phyloP scores from a whole-genome alignment of 2,329 filamentous ascomycete genomes.

The Penicillium sclerotiorum region DNA sequence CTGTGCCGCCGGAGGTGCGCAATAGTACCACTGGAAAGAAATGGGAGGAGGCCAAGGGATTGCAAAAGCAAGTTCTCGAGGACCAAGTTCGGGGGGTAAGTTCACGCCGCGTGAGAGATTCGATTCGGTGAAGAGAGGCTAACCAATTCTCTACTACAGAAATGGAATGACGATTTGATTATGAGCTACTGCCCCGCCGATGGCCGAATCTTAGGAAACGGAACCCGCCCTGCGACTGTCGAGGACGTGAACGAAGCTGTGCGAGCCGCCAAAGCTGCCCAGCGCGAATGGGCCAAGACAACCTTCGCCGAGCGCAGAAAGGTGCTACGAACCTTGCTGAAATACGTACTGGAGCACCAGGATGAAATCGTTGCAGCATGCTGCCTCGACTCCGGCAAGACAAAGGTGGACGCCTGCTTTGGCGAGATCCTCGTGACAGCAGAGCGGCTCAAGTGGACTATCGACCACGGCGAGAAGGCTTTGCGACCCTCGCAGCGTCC shows the following conservation, averaged over 20 bases:
- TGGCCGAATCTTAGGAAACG: slow-evolving; percentile 72
- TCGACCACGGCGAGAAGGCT: slow-evolving; percentile 83
- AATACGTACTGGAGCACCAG: slow-evolving; percentile 84
- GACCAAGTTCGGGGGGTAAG: slow-evolving; percentile 44
- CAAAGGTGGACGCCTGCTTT: slow-evolving; percentile 88
- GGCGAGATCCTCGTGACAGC: slow-evolving; percentile 93
- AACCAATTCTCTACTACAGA: slow-evolving; percentile 28
- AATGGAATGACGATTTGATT: slow-evolving; percentile 43
- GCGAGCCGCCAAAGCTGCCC: slow-evolving; percentile 71
- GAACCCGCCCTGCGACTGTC: slow-evolving; percentile 69
- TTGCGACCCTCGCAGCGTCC: slow-evolving; percentile 72
- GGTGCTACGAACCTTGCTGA: slow-evolving; percentile 79
- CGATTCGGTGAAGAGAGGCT: slow-evolving; percentile 11
- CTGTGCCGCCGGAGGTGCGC: slow-evolving; percentile 39
- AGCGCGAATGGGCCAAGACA: slow-evolving; percentile 75
- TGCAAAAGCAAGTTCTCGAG: slow-evolving; percentile 39
- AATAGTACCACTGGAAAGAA: slow-evolving; percentile 32
- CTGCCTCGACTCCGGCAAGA: slow-evolving; percentile 93
- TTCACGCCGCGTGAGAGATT: slow-evolving; percentile 3
- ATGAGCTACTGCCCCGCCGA: slow-evolving; percentile 73
- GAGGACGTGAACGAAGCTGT: slow-evolving; percentile 79
- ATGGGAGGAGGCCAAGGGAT: slow-evolving; percentile 39
- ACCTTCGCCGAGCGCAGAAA: slow-evolving; percentile 75
- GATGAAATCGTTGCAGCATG: slow-evolving; percentile 82
- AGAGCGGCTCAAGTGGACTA: slow-evolving; percentile 94